Evolutionary conservation across 352 stramenopile genomes (phyloP), one percentile per base, ranked within the genome.

Genomic region (Phytopythium litorale): DNA sequence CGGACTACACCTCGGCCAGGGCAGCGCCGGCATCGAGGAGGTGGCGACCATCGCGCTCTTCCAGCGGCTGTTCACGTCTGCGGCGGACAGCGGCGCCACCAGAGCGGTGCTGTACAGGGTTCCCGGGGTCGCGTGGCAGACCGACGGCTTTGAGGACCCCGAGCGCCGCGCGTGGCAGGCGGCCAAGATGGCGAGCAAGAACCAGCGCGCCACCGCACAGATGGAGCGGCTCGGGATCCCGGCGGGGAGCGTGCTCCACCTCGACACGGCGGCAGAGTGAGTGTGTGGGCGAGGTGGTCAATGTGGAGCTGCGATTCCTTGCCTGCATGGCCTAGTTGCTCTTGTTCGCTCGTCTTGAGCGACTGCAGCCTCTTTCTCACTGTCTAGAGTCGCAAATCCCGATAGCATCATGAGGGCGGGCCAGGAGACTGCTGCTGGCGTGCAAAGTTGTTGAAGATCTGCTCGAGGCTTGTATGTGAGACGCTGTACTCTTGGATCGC

Each of bases 131-230:
- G 66, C 75, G 61, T 98, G 93, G 91, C 68, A 96, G 64, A 83
- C 97, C 60, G 70, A 84, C 4, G 60, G 64, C 37, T 76, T 92
- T 23, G 52, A 79, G 21, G 81, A 88, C 58, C 53, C 86, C 12
- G 75, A 89, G 56, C 83, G 96, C 32, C 81, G 76, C 54, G 72
- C 77, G 51, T 98, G 95, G 96, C 96, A 99, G 58, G 81, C 97
- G 52, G 79, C 78, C 43, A 99, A 99, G 71, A 99, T 99, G 96
- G 73, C 82, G 38, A 98, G 90, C 75, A 99, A 99, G 71, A 54
- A 88, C 25, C 68, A 88, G 28, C 80, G 96, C 43, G 79, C 96
- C 28, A 81, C 80, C 7, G 65, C 54, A 45, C 96, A 99, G 62
- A 65, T 96, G 28, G 40, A 60, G 52, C 73, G 87, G 38, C 77